A percentile compares a stretch with the other conserved stretches of the same genome.
Conservation (phyloP, 768 basidiomycete genomes). For the Naematelia aurantialba region DNA sequence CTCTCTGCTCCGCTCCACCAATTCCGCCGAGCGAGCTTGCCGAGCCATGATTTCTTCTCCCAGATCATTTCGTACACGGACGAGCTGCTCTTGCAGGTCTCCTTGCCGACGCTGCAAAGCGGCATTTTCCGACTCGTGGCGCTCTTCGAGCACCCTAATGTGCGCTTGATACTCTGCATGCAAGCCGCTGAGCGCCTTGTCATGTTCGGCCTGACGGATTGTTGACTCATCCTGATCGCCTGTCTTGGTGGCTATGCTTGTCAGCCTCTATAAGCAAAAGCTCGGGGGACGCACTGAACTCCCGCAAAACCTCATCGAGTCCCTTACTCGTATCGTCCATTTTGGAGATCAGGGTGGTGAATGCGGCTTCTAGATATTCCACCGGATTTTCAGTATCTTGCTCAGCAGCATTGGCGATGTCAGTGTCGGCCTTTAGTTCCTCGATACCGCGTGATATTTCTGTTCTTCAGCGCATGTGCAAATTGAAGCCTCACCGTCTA, state of each 20-base stretch:
- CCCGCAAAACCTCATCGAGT: conserved; percentile 81
- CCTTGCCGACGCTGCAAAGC: conserved; percentile 32
- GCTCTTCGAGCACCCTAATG: conserved; percentile 21
- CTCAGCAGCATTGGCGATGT: conserved; percentile 25
- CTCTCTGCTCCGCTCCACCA: conserved; percentile 24
- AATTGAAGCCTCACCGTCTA: conserved; percentile 60
- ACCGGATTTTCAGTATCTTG: conserved; percentile 54
- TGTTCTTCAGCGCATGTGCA: conserved; percentile 12
- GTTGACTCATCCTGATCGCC: neutral
- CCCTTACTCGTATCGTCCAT: conserved; percentile 76
- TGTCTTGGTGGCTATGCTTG: conserved; percentile 56
- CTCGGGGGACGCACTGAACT: conserved; percentile 53
- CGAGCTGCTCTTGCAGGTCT: conserved; percentile 36
- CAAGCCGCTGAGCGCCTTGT: conserved; percentile 53
- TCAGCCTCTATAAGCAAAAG: neutral
- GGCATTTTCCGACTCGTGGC: conserved; percentile 15
- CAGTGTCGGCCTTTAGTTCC: conserved; percentile 22
- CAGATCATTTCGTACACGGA: conserved; percentile 34
- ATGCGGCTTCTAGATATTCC: conserved; percentile 49
- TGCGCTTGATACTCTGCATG: conserved; percentile 46
- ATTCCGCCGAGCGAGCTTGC: conserved; percentile 38
- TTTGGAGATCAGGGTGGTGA: conserved; percentile 68
- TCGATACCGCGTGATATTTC: conserved; percentile 34
- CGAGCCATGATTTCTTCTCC: conserved; percentile 39
- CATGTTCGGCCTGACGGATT: conserved; percentile 53